Base-by-base conservation (phyloP, 768 basidiomycete genomes). In the Russula abietina region DNA sequence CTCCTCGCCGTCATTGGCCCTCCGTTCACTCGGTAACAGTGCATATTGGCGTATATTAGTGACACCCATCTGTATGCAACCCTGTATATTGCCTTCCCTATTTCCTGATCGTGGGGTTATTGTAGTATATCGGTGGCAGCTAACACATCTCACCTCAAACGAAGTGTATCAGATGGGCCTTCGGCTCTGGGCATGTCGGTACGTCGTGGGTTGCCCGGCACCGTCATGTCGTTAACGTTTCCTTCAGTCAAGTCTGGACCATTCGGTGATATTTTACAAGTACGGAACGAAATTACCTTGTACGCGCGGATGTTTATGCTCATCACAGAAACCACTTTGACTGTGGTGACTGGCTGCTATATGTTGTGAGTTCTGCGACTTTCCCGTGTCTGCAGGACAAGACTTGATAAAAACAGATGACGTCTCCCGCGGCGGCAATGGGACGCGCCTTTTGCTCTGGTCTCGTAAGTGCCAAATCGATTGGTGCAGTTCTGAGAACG, bases 211-310 rank as follows among this genome's bases (percentile, higher is more conserved):
- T 33, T 32, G 24, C 14, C 30, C 10, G 16, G 12, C 28, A 16
- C 45, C 32, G 49, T 38, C 41, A 53, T 52, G 24, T 53, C 10
- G 48, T 64, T 60, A 55, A 52, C 9, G 55, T 52, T 32, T 39
- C 52, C 14, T 53, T 45, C 64, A 88, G 86, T 87, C 87, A 19
- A 84, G 86, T 3, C 73, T 92, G 45, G 89, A 92, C 72, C 91
- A 93, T 74, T 79, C 86, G 39, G 84, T 93, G 61, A 88, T 81
- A 77, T 93, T 85, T 72, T 93, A 91, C 68, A 79, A 81, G 89
- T 88, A 71, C 70, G 82, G 69, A 17, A n/a, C 26, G 38, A 36
- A 41, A 41, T 48, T 4, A 11, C 26, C 12, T 48, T 26, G 24
- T 49, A 16, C 32, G 17, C 9, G 24, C 39, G 28, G 39, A 36